Percentiles rank a stretch among this genome's conserved stretches.
Conservation (phyloP, 2,329 filamentous ascomycete genomes). For the Rutstroemia sp. region DNA sequence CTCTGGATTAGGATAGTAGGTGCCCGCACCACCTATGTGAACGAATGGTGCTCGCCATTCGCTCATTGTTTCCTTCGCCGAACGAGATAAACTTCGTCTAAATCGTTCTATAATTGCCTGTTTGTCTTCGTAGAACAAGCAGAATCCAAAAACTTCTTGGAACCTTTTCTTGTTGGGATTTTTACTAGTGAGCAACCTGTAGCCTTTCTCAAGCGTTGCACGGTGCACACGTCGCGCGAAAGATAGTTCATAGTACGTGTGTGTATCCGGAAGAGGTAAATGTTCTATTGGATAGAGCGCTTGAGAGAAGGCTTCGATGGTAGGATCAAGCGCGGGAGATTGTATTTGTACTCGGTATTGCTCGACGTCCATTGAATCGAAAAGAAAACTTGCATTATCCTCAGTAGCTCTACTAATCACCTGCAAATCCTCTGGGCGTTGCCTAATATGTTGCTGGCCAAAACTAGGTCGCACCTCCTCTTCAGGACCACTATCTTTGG, state of each 20-base stretch:
- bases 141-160: slow-evolving; percentile 60
- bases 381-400: slow-evolving; percentile 48
- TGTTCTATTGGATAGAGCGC: slow-evolving; percentile 26
- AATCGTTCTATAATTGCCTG: slow-evolving; percentile 39
- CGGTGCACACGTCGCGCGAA: slow-evolving; percentile 68
- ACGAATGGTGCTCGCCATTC: slow-evolving; percentile 55
- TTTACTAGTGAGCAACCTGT: slow-evolving; percentile 45
- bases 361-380: slow-evolving; percentile 29
- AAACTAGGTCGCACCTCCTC: slow-evolving; percentile 15
- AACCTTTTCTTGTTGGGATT: slow-evolving; percentile 42
- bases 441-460: slow-evolving; percentile 10
- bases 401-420: slow-evolving; percentile 43
- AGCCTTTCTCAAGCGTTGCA: slow-evolving; percentile 53
- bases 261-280: slow-evolving; percentile 43
- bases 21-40: slow-evolving; percentile 60
- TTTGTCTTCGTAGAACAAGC: slow-evolving; percentile 50
- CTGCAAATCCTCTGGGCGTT: slow-evolving; percentile 33
- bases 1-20: slow-evolving; percentile 44
- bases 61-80: slow-evolving; percentile 41
- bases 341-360: slow-evolving; percentile 23
- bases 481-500: slow-evolving; percentile 15
- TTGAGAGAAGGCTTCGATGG: slow-evolving; percentile 24
- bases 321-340: slow-evolving; percentile 26
- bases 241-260: slow-evolving; percentile 54
- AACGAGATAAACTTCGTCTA: slow-evolving; percentile 22